Evolutionary conservation across 352 stramenopile species (phyloP).

Genomic region (Phytopythium litorale): DNA sequence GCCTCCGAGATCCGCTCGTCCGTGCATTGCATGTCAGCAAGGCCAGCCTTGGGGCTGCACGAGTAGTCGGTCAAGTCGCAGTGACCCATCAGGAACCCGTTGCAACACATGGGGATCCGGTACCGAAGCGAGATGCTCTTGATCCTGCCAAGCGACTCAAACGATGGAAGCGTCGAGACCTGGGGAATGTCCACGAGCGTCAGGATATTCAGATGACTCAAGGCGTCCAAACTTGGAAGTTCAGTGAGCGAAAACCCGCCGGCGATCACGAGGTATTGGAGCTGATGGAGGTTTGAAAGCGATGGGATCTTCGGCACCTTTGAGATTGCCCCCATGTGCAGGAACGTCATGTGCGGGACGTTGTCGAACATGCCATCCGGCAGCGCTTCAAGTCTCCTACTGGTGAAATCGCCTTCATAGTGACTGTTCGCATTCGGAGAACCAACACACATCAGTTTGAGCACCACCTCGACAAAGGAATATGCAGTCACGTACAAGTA

Average conservation of each 20-base stretch:
- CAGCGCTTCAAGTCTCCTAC: conserved; percentile 19
- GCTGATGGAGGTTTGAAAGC: conserved; percentile 22
- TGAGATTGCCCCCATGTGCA: conserved; percentile 34
- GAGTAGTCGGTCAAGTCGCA: conserved; percentile 24
- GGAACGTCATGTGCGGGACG: conserved; percentile 33
- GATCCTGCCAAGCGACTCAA: conserved; percentile 12
- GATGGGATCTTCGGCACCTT: conserved; percentile 28
- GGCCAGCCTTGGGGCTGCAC: conserved; percentile 15
- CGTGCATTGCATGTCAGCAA: conserved; percentile 19
- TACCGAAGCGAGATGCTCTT: conserved; percentile 19
- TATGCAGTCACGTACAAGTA: conserved; percentile 28
- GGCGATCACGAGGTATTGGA: conserved; percentile 35
- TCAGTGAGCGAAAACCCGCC: conserved; percentile 15
- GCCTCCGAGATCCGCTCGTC: conserved; percentile 11
- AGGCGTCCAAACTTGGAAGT: conserved; percentile 24
- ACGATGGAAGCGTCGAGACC: conserved; percentile 16
- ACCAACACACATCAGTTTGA: not conserved
- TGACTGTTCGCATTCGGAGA: conserved; percentile 8
- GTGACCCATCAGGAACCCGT: conserved; percentile 19
- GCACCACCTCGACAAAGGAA: not conserved
- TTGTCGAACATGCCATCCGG: conserved; percentile 26
- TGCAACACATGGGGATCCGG: conserved; percentile 27
- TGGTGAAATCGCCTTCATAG: conserved; percentile 32
- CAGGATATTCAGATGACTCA: conserved; percentile 15
- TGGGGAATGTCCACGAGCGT: conserved; percentile 22